Conservation (phyloP, 2,329 filamentous ascomycete genomes). For the Microsporum canis region DNA sequence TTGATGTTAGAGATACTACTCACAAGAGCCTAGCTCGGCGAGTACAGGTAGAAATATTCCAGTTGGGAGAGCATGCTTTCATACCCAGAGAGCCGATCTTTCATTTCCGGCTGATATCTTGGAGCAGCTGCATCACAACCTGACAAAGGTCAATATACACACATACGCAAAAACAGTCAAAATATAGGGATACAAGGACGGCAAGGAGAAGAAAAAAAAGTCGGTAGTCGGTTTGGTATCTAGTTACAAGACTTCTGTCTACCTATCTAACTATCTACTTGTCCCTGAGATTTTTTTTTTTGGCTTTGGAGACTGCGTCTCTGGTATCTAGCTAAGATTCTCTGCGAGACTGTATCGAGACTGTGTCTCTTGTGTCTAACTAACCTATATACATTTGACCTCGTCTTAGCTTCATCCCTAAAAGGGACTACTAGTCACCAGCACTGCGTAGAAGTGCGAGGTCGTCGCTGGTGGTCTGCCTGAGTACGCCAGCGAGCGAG, state of each 20-base stretch:
- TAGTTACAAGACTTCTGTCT: background rate
- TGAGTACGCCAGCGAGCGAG: background rate
- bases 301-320: background rate
- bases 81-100: no score
- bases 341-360: background rate
- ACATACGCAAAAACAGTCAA: background rate
- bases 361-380: background rate
- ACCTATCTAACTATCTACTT: background rate
- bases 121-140: background rate
- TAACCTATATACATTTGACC: background rate
- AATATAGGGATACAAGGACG: background rate
- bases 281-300: background rate
- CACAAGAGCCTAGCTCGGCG: no score
- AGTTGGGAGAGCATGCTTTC: no score
- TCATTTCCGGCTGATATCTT: no score
- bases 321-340: background rate
- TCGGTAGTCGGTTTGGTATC: background rate
- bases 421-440: conserved; percentile 1
- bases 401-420: conserved; percentile 3
- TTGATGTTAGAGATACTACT: background rate
- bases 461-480: background rate
- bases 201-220: background rate
- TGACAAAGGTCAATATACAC: background rate
- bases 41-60: no score
- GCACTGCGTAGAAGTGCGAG: conserved; percentile 5